phyloP scores from a whole-genome alignment of 2,329 filamentous ascomycete species.

The Aspergillus sp. region DNA sequence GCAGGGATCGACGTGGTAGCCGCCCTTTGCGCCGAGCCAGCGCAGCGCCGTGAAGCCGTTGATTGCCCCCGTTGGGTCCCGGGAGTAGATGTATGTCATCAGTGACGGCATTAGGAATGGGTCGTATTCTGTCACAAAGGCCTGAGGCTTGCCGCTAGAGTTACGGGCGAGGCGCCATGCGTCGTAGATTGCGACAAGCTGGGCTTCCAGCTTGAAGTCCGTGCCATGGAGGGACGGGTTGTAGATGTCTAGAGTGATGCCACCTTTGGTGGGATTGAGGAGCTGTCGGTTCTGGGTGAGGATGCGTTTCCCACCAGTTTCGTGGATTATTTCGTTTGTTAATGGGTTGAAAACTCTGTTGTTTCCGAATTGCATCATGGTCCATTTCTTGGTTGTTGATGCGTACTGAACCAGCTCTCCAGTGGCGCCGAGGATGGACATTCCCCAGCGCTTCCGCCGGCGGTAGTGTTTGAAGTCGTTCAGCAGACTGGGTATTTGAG shows the following conservation, averaged over 20 bases:
- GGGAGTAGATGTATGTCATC: conserved; percentile 45
- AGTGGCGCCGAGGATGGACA: conserved; percentile 41
- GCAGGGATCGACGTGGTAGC: conserved; percentile 46
- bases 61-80: conserved; percentile 25
- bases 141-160: conserved; percentile 25
- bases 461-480: conserved; percentile 38
- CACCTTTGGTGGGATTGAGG: conserved; percentile 34
- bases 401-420: conserved; percentile 33
- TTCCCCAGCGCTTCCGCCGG: conserved; percentile 28
- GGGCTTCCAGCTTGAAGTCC: conserved; percentile 30
- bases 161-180: conserved; percentile 40
- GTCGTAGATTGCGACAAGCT: conserved; percentile 39
- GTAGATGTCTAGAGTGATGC: conserved; percentile 37
- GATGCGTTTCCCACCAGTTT: conserved; percentile 39
- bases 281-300: conserved; percentile 38
- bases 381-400: conserved; percentile 22
- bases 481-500: conserved; percentile 27
- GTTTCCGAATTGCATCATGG: conserved; percentile 40
- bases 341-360: conserved; percentile 44
- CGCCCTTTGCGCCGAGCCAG: conserved; percentile 34
- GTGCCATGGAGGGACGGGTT: conserved; percentile 28
- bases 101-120: conserved; percentile 39
- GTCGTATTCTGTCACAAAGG: conserved; percentile 45
- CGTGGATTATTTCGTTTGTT: conserved; percentile 40
- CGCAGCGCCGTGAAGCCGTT: conserved; percentile 44